Conservation (phyloP, 192 early-diverging fungal species). For the Coemansia sp. region DNA sequence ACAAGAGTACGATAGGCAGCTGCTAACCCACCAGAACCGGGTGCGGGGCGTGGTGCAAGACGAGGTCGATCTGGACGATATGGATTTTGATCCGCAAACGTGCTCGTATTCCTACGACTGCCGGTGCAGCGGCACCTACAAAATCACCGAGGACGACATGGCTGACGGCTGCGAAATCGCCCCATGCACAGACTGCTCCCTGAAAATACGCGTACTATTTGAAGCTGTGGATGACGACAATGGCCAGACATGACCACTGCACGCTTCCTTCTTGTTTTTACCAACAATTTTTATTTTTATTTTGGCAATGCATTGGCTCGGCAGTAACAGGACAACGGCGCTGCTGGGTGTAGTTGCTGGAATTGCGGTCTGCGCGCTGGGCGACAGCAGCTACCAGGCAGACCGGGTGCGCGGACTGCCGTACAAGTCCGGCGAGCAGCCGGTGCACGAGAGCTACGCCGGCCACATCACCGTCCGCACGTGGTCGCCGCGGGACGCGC, state of each 20-base stretch:
- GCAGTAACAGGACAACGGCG: not conserved
- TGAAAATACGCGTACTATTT: conserved; percentile 66
- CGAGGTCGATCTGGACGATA: conserved; percentile 77
- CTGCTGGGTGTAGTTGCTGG: not conserved
- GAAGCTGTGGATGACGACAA: conserved; percentile 48
- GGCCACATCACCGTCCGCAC: conserved; percentile 57
- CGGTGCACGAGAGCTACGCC: conserved; percentile 57
- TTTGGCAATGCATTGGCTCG: not conserved
- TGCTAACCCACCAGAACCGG: conserved; percentile 3
- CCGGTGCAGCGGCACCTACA: conserved; percentile 63
- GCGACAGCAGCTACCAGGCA: conserved; percentile 5
- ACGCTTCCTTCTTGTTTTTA: too few relatives aligned
- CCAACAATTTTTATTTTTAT: not conserved
- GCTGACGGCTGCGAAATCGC: conserved; percentile 61
- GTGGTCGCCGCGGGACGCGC: conserved; percentile 37
- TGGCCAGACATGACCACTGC: too few relatives aligned
- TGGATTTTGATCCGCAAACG: conserved; percentile 63
- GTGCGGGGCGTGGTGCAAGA: conserved; percentile 59
- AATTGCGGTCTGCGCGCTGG: not conserved
- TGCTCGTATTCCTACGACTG: conserved; percentile 54
- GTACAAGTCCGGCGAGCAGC: conserved; percentile 52
- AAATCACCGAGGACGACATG: conserved; percentile 61
- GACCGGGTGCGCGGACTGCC: conserved; percentile 43
- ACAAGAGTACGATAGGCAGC: conserved; percentile 24
- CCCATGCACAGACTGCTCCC: conserved; percentile 63